Conservation (phyloP, 768 basidiomycete genomes). For the Naganishia vaughanmartiniae region DNA sequence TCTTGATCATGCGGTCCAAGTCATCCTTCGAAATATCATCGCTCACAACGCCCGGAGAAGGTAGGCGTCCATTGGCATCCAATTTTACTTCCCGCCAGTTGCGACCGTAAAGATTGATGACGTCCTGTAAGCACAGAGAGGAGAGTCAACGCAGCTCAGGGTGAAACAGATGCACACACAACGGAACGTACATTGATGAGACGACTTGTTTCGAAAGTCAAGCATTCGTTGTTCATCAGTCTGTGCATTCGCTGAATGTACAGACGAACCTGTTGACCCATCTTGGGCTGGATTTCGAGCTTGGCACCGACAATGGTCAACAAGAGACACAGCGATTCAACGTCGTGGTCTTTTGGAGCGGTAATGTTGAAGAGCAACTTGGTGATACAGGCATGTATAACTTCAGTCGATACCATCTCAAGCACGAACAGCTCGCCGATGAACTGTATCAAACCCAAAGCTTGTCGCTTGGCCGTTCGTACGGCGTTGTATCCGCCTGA, state of each 20-base stretch:
- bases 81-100: slow-evolving; percentile 61
- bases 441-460: slow-evolving; percentile 93
- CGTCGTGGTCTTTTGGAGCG: slow-evolving; percentile 94
- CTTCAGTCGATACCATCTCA: slow-evolving; percentile 92
- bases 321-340: slow-evolving; percentile 91
- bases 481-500: slow-evolving; percentile 78
- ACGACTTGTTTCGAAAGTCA: slow-evolving; percentile 83
- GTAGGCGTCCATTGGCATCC: no score
- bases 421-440: slow-evolving; percentile 98
- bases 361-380: slow-evolving; percentile 88
- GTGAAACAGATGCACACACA: not conserved
- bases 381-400: slow-evolving; percentile 98
- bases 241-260: slow-evolving; percentile 90
- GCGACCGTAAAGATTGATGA: slow-evolving; percentile 79
- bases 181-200: slow-evolving; percentile 87
- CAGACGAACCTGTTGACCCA: slow-evolving; percentile 66
- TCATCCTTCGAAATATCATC: no score
- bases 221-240: slow-evolving; percentile 67
- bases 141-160: not conserved
- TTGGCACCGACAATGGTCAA: slow-evolving; percentile 79
- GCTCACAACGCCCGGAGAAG: no score
- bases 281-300: slow-evolving; percentile 77
- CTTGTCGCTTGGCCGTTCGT: slow-evolving; percentile 93
- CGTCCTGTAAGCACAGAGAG: slow-evolving; percentile 61
- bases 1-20: no score